Conservation (phyloP, 2,329 filamentous ascomycete species). For the Calonectria leucothoes region DNA sequence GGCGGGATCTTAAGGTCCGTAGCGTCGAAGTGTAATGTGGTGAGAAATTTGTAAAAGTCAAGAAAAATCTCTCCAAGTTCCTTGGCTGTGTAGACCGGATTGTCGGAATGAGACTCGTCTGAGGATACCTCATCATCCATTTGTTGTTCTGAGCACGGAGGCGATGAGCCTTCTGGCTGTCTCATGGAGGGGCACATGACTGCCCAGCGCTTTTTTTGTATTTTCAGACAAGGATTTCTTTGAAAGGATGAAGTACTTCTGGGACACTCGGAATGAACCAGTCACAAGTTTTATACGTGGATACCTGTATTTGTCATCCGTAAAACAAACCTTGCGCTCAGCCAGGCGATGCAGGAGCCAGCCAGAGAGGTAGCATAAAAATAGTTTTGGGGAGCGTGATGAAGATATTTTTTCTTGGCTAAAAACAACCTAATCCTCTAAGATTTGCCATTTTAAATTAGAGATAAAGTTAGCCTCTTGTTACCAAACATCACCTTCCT, state of each 20-base stretch:
- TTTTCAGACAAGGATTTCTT: background rate
- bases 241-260: background rate
- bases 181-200: background rate
- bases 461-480: too few relatives aligned
- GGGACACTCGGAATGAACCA: background rate
- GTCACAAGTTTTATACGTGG: background rate
- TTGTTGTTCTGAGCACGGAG: background rate
- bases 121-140: background rate
- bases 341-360: too few relatives aligned
- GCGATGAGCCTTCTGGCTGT: background rate
- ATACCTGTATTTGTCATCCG: too few relatives aligned
- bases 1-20: constrained; percentile 43
- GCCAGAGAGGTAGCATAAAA: too few relatives aligned
- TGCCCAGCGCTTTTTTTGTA: background rate
- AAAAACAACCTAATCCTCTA: too few relatives aligned
- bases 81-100: constrained; percentile 35
- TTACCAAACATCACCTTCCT: too few relatives aligned
- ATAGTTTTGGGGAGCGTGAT: too few relatives aligned
- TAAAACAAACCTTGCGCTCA: too few relatives aligned
- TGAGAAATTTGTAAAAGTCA: constrained; percentile 46
- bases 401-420: too few relatives aligned
- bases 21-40: constrained; percentile 45
- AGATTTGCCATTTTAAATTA: too few relatives aligned
- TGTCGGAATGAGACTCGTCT: background rate
- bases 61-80: constrained; percentile 40